Percentiles rank a stretch among this genome's conserved stretches.
Evolutionary conservation across 345 rosid species (phyloP).

Genomic region (Citrus australasica): DNA sequence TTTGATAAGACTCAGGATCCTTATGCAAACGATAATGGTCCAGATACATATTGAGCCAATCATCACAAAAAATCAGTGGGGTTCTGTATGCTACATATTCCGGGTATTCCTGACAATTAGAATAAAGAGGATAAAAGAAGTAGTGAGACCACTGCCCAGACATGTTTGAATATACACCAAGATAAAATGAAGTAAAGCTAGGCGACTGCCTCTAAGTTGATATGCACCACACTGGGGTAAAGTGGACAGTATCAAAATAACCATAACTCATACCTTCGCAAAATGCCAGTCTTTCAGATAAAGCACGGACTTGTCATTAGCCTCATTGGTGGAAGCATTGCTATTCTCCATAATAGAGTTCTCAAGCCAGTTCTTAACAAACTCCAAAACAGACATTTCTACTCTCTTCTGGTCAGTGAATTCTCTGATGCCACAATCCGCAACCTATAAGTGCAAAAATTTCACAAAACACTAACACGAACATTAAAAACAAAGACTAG

Average conservation of each 20-base stretch:
- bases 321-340: slow-evolving; percentile 7
- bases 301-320: slow-evolving; percentile 36
- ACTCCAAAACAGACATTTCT: slow-evolving; percentile 75
- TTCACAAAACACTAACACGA: not conserved
- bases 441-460: slow-evolving; percentile 45
- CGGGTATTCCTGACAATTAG: slow-evolving; percentile 77
- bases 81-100: slow-evolving; percentile 69
- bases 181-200: not conserved
- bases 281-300: slow-evolving; percentile 98
- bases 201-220: not conserved
- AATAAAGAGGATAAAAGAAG: slow-evolving; percentile 20
- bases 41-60: slow-evolving; percentile 87
- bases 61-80: slow-evolving; percentile 62
- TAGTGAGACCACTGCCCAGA: slow-evolving; percentile 7
- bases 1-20: slow-evolving; percentile 42
- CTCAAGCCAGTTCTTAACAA: slow-evolving; percentile 50
- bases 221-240: not conserved
- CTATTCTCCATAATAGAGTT: slow-evolving; percentile 7
- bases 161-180: slow-evolving; percentile 6
- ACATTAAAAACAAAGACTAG: not conserved
- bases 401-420: slow-evolving; percentile 81
- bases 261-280: slow-evolving; percentile 48
- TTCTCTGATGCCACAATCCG: slow-evolving; percentile 76
- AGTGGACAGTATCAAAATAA: not conserved
- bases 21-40: slow-evolving; percentile 69